Base-by-base conservation (phyloP, 2,329 filamentous ascomycete species). In the Cladosporium oxysporum region DNA sequence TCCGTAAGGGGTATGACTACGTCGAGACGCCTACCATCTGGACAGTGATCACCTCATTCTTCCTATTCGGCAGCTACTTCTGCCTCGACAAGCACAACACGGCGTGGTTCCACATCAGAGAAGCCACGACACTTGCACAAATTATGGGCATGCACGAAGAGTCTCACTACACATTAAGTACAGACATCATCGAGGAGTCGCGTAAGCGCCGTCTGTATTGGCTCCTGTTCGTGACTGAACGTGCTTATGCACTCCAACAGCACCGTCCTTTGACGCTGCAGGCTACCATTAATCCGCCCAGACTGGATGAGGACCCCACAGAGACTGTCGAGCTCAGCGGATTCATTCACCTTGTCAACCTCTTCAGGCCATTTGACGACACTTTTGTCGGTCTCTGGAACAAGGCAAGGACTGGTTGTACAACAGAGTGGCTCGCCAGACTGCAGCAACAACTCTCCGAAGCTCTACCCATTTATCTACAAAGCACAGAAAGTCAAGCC, bases 311-410 rank as follows among this genome's bases (percentile, higher is more conserved):
- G 75, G 72, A 85, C 58, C 79, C 82, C 4, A 83, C 83, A 60
- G 87, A 88, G 70, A 77, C 81, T 0, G 82, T 83, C 28, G 83
- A 87, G 64, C 79, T 86, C 33, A 78, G 83, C 12, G 87, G 88
- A 1, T 88, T 90, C 68, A 79, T 86, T 37, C 83, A 87, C 68
- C 80, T 90, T 12, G 84, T 88, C 53, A 82, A 85, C 60, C 83
- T 88, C 16, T 90, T 87, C 75, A 83, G 84, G 37, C 86, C 86
- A 1, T 84, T 90, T 44, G 86, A 90, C 71, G 85, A 89, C 69
- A 84, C 82, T 0, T 89, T 90, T 70, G 82, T 90, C 16, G 82
- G 84, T 12, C 80, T 87, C 0, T 90, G 88, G 87, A 90, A 90
- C 74, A 86, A 88, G 68, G 81, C 84, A 4, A 79, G 53, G 33